Conservation (phyloP, 768 basidiomycete genomes). For the Asterophora parasitica region DNA sequence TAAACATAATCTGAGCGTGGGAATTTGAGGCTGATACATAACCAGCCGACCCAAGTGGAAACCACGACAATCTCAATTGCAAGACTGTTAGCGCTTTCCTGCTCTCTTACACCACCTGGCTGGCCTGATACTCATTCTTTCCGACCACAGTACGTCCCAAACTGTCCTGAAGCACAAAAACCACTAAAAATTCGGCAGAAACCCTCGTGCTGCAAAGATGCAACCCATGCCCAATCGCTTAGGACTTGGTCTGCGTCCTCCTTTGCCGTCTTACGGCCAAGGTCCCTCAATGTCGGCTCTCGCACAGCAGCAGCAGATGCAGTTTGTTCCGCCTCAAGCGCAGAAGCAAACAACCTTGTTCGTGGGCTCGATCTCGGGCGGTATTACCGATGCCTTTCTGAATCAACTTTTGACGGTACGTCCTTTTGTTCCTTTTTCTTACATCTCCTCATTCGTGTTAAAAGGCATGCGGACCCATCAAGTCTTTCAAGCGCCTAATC, state of each 20-base stretch:
- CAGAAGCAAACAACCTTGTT: conserved; percentile 77
- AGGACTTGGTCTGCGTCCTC: conserved; percentile 85
- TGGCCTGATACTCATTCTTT: not conserved
- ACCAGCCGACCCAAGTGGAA: not conserved
- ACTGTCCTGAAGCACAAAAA: not conserved
- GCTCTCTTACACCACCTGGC: not conserved
- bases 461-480: conserved; percentile 81
- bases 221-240: conserved; percentile 69
- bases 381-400: conserved; percentile 79
- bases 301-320: conserved; percentile 79
- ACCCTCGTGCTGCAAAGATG: conserved; percentile 35
- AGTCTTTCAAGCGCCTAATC: conserved; percentile 88
- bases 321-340: conserved; percentile 59
- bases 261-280: conserved; percentile 84
- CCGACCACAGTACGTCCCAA: not conserved
- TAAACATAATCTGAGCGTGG: conserved; percentile 1
- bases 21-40: conserved; percentile 8
- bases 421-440: conserved; percentile 10
- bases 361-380: conserved; percentile 93
- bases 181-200: conserved; percentile 2
- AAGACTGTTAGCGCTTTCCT: too few species aligned
- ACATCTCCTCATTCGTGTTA: not conserved
- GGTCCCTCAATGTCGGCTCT: conserved; percentile 90
- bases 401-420: conserved; percentile 74
- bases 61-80: not conserved